phyloP scores from a whole-genome alignment of 2,329 filamentous ascomycete genomes.

The Clarireedia monteithiana region DNA sequence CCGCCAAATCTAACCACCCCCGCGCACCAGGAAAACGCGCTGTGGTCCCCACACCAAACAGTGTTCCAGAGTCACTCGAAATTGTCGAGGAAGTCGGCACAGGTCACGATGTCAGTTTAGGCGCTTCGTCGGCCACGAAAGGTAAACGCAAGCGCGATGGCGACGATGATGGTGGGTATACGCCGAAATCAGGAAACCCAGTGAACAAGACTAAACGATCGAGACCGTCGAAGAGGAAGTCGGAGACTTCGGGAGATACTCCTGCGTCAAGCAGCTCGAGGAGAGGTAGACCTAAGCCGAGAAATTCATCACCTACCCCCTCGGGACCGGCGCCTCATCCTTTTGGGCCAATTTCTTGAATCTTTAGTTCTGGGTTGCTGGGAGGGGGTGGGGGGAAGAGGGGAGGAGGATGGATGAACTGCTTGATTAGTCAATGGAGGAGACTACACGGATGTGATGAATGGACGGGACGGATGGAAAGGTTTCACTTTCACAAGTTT shows the following conservation, averaged over 20 bases:
- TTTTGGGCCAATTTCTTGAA: constrained; percentile 2
- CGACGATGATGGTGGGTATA: constrained; percentile 48
- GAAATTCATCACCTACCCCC: neutral
- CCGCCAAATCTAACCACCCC: constrained; percentile 30
- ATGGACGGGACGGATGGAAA: no score
- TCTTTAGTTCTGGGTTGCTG: neutral
- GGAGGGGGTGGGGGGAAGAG: neutral
- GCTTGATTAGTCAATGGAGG: no score
- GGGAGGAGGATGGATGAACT: neutral
- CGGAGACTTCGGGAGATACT: constrained; percentile 1
- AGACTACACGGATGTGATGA: no score
- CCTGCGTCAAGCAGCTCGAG: constrained; percentile 1
- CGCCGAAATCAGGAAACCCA: constrained; percentile 44
- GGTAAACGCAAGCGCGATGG: constrained; percentile 39
- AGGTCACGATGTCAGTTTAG: constrained; percentile 27
- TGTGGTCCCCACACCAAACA: constrained; percentile 26
- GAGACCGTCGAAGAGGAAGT: constrained; percentile 22
- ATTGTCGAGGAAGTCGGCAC: constrained; percentile 31
- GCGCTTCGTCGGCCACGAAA: constrained; percentile 14
- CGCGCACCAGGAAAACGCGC: constrained; percentile 30
- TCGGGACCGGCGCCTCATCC: constrained; percentile 1
- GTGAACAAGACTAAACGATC: constrained; percentile 25
- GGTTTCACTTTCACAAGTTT: no score
- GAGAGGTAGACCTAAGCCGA: constrained; percentile 7
- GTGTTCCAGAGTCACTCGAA: constrained; percentile 25